These are phyloP conservation scores for Kwoniella europaea DNA, from an alignment of 768 basidiomycete species.

Conservation along the genomic window DNA sequence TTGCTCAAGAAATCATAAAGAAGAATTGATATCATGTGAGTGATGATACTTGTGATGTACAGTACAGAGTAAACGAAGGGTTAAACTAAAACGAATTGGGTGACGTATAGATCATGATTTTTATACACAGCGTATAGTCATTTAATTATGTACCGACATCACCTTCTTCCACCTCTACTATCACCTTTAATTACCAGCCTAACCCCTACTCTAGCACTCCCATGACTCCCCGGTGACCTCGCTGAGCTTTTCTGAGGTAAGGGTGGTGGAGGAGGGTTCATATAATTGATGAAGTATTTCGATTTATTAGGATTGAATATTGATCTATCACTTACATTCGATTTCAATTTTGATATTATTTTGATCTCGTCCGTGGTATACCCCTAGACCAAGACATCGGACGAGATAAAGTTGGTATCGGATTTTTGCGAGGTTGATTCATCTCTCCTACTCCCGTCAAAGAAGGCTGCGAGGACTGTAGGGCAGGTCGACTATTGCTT, in stretches of 20 bases:
- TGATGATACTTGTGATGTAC: too few species aligned
- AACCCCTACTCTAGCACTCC: not conserved
- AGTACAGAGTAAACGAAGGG: too few species aligned
- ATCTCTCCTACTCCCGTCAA: not conserved
- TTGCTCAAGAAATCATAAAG: slow-evolving; percentile 25
- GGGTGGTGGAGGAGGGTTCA: not conserved
- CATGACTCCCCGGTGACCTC: not conserved
- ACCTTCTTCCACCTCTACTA: not conserved
- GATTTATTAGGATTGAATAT: not conserved
- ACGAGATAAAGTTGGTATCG: not conserved
- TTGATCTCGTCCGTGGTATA: not conserved
- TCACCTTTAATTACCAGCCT: too few species aligned
- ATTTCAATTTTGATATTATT: not conserved
- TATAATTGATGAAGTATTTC: not conserved
- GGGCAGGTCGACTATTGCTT: not conserved
- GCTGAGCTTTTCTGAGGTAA: slow-evolving; percentile 4
- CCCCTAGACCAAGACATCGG: slow-evolving; percentile 1
- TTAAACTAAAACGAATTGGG: too few species aligned
- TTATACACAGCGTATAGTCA: not conserved
- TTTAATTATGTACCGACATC: not conserved
- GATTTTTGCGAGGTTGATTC: not conserved
- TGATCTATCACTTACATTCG: slow-evolving; percentile 1
- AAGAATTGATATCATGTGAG: too few species aligned
- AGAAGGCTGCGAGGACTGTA: not conserved
- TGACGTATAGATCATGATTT: too few species aligned